These are phyloP conservation scores for Cystobasidium slooffiae DNA, from an alignment of 1,284 basidiomycete species.

Conservation along the genomic window DNA sequence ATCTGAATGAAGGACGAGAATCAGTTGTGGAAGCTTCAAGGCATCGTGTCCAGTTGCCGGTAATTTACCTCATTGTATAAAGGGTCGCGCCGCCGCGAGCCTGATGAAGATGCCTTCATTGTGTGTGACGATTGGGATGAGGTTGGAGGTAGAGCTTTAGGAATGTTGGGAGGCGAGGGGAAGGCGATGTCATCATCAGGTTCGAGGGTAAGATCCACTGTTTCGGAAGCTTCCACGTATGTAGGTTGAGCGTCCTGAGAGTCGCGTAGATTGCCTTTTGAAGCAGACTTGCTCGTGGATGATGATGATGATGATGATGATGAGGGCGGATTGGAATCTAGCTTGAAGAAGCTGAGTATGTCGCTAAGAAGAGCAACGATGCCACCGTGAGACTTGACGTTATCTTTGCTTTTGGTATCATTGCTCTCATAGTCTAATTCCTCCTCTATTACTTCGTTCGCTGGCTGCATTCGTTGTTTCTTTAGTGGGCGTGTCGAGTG, in stretches of 20 bases:
- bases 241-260: neutral
- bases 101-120: no score
- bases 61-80: slow-evolving; percentile 1
- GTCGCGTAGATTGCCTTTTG: neutral
- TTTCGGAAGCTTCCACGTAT: neutral
- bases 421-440: no score
- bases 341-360: neutral
- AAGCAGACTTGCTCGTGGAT: neutral
- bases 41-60: no score
- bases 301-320: neutral
- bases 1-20: neutral
- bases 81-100: slow-evolving; percentile 4
- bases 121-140: neutral
- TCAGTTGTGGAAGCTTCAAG: neutral
- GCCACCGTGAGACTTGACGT: no score
- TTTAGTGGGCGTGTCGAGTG: slow-evolving; percentile 1
- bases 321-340: neutral
- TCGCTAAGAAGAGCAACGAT: no score
- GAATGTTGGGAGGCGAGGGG: neutral
- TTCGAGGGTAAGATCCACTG: slow-evolving; percentile 12
- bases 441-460: no score
- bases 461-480: neutral
- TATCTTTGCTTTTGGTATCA: no score
- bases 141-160: neutral
- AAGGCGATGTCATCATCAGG: slow-evolving; percentile 14